Evolutionary conservation across 2,329 filamentous ascomycete species (phyloP), one percentile per base, ranked within the genome.

Genomic region (Colletotrichum truncatum): DNA sequence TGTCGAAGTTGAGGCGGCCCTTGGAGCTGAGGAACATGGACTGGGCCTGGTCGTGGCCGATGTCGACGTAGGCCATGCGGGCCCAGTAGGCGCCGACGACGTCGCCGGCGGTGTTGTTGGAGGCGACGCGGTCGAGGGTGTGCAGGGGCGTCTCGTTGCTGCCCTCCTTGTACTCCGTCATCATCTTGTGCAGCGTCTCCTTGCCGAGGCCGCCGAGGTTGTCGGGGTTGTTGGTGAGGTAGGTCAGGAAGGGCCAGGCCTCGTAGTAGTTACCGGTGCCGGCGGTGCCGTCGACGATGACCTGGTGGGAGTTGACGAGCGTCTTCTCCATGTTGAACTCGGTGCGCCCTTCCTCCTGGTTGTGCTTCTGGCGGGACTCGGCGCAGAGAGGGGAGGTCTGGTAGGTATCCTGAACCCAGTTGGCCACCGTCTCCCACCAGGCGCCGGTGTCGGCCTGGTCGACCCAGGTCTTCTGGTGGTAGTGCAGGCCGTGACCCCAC

Each of bases 391-490:
- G 71, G 0, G 80, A 82, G 1, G 82, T 84, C 59, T 79, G 75
- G 71, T 81, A 85, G 0, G 79, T 81, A 61, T 85, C 83, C 4
- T 82, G 81, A 5, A 85, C 75, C 73, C 79, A 85, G 65, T 85
- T 82, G 36, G 83, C 83, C 0, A 85, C 73, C 1, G 82, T 80
- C 72, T 85, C 83, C 81, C 81, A 84, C 83, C 83, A 85, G 4
- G 82, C 81, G 0, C 82, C 82, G 1, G 82, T 84, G 2, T 76
- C 74, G 1, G 68, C 71, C 63, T 85, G 82, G 55, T 82, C 72
- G 3, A 84, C 76, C 81, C 81, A 82, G 8, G 75, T 75, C 4
- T 74, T 71, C 63, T 80, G 79, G 14, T 79, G 76, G 60, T 84
- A 85, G 16, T 82, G 81, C 65, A 85, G 71, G 0, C 75, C 82